Percentiles rank a stretch among this genome's conserved stretches.
These are phyloP conservation scores for Leccinum subgranulosum DNA, from an alignment of 768 basidiomycete species.

Conservation along the genomic window DNA sequence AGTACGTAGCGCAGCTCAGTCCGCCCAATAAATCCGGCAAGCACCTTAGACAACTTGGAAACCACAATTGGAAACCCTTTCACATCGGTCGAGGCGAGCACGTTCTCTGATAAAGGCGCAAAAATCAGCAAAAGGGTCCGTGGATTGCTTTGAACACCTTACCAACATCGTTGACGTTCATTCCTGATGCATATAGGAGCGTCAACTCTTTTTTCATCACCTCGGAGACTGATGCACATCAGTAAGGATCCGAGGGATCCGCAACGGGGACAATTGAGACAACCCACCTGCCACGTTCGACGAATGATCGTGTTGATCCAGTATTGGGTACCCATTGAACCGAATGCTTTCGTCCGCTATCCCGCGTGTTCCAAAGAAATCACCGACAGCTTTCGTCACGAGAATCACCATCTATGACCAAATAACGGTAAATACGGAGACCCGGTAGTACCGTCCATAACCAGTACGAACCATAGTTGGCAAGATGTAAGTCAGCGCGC, in stretches of 20 bases:
- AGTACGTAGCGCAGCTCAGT: constrained; percentile 83
- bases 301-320: constrained; percentile 93
- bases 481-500: constrained; percentile 93
- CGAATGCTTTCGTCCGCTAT: constrained; percentile 97
- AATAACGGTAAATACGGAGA: constrained; percentile 8
- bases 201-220: constrained; percentile 87
- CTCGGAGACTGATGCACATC: constrained; percentile 58
- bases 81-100: constrained; percentile 68
- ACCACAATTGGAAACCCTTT: constrained; percentile 92
- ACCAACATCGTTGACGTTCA: constrained; percentile 81
- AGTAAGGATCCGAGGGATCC: constrained; percentile 1
- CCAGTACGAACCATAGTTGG: constrained; percentile 83
- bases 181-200: constrained; percentile 68
- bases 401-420: constrained; percentile 80
- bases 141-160: constrained; percentile 25
- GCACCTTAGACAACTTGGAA: constrained; percentile 51
- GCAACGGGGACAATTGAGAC: constrained; percentile 1
- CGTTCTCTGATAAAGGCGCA: constrained; percentile 49
- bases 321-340: constrained; percentile 95
- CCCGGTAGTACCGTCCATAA: constrained; percentile 3
- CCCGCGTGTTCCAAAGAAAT: constrained; percentile 87
- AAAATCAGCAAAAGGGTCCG: constrained; percentile 1
- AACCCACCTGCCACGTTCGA: constrained; percentile 84
- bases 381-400: constrained; percentile 96
- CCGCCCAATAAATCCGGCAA: constrained; percentile 87